Percentiles rank a stretch among this genome's conserved stretches.
Evolutionary conservation across 768 basidiomycete genomes (phyloP).

Genomic region (Boletus subparvulus): DNA sequence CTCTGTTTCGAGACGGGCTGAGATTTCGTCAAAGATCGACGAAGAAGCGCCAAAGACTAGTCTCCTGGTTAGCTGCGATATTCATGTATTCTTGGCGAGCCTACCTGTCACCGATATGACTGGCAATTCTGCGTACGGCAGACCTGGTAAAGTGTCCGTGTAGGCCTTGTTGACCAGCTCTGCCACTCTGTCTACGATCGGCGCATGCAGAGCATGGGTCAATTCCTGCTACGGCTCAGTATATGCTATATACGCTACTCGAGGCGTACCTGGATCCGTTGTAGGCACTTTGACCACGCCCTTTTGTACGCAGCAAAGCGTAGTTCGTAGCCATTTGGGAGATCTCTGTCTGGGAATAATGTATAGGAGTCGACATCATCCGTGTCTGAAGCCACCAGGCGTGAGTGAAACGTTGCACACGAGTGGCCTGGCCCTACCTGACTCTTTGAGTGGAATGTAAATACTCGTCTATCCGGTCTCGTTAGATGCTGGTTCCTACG

Average conservation of each 20-base stretch:
- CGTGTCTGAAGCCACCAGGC: conserved; percentile 10
- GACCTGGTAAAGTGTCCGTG: conserved; percentile 44
- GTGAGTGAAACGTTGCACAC: background rate
- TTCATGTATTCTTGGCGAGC: conserved; percentile 10
- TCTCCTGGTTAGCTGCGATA: conserved; percentile 1
- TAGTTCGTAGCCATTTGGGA: conserved; percentile 34
- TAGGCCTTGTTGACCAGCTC: conserved; percentile 47
- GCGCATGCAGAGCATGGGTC: conserved; percentile 46
- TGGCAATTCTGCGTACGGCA: conserved; percentile 63
- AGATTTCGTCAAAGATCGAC: conserved; percentile 47
- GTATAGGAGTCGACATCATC: conserved; percentile 22
- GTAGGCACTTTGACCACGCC: conserved; percentile 61
- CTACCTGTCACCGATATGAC: conserved; percentile 56
- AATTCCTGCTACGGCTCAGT: conserved; percentile 38
- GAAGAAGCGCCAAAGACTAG: conserved; percentile 48
- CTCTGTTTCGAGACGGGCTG: conserved; percentile 34
- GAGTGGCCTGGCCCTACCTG: conserved; percentile 18
- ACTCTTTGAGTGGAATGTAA: conserved; percentile 28
- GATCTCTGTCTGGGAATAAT: conserved; percentile 31
- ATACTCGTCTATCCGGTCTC: conserved; percentile 22
- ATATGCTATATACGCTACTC: background rate
- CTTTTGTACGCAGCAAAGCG: conserved; percentile 53
- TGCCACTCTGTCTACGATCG: conserved; percentile 46
- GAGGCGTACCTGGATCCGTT: conserved; percentile 51
- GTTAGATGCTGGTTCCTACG: conserved; percentile 4